Conservation (phyloP, 164 flowering plant genomes). For the Warburgia ugandensis region DNA sequence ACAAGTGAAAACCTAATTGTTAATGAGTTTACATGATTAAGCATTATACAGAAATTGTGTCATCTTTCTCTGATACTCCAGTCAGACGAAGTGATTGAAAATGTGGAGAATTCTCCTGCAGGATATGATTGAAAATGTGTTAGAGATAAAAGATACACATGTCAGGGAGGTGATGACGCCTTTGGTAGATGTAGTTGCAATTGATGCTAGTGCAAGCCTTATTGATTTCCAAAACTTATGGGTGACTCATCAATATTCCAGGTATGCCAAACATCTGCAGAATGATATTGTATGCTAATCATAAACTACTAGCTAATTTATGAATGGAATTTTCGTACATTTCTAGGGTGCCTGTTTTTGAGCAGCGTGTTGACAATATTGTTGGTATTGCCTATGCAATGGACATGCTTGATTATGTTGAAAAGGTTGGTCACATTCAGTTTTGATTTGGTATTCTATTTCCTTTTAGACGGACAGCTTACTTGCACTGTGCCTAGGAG, state of each 20-base stretch:
- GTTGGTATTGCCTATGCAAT: constrained; percentile 98
- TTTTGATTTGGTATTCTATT: constrained; percentile 4
- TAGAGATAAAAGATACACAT: constrained; percentile 96
- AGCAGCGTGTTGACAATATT: constrained; percentile 97
- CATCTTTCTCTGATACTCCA: background rate
- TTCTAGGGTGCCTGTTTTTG: constrained; percentile 92
- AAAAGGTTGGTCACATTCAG: constrained; percentile 47
- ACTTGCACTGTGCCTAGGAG: constrained; percentile 12
- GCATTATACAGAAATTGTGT: background rate
- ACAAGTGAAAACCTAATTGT: too few species aligned
- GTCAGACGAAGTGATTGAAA: background rate
- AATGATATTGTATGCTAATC: too few species aligned
- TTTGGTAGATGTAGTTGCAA: constrained; percentile 96
- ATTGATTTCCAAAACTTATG: constrained; percentile 76
- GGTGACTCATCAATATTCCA: constrained; percentile 94
- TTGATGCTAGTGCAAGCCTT: constrained; percentile 85
- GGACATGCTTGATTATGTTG: constrained; percentile 91
- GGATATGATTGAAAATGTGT: constrained; percentile 99
- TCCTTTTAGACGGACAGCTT: background rate
- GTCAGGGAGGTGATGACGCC: constrained; percentile 99
- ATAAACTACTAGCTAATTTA: too few species aligned
- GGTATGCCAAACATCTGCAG: constrained; percentile 37
- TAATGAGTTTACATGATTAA: background rate
- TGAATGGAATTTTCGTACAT: constrained; percentile 1
- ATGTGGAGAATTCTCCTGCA: constrained; percentile 24